Percentiles rank a stretch among this genome's conserved stretches.
phyloP scores from a whole-genome alignment of 768 basidiomycete genomes.

The Galerina sulciceps region DNA sequence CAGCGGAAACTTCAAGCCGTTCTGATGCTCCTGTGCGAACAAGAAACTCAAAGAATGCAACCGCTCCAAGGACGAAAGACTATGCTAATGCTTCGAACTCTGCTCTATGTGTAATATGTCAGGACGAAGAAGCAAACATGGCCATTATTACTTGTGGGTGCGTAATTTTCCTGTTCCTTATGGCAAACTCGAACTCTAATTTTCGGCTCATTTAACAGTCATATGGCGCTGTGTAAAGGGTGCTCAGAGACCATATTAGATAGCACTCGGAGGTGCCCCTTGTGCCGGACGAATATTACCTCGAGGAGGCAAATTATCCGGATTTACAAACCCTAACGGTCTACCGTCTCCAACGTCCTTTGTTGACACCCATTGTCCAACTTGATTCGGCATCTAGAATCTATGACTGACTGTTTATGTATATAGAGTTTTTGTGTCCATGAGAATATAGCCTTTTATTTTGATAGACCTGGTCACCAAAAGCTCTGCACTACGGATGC shows the following conservation, averaged over 20 bases:
- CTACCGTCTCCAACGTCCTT: too few species aligned
- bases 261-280: conserved; percentile 86
- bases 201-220: conserved; percentile 42
- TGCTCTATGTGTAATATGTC: conserved; percentile 83
- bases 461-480: too few species aligned
- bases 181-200: background rate
- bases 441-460: too few species aligned
- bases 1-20: too few species aligned
- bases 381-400: too few species aligned
- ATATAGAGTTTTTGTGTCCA: too few species aligned
- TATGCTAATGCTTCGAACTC: background rate
- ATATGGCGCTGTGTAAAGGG: conserved; percentile 75
- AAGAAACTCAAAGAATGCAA: too few species aligned
- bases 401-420: too few species aligned
- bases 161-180: conserved; percentile 30
- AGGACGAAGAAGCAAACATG: conserved; percentile 93
- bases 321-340: background rate
- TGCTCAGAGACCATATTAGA: conserved; percentile 83
- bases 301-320: background rate
- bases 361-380: too few species aligned
- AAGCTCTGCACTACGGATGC: too few species aligned
- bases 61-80: too few species aligned
- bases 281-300: conserved; percentile 67
- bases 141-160: conserved; percentile 95
- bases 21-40: too few species aligned